These are phyloP conservation scores for Neurospora africana DNA, from an alignment of 495 filamentous ascomycete species.

Conservation along the genomic window DNA sequence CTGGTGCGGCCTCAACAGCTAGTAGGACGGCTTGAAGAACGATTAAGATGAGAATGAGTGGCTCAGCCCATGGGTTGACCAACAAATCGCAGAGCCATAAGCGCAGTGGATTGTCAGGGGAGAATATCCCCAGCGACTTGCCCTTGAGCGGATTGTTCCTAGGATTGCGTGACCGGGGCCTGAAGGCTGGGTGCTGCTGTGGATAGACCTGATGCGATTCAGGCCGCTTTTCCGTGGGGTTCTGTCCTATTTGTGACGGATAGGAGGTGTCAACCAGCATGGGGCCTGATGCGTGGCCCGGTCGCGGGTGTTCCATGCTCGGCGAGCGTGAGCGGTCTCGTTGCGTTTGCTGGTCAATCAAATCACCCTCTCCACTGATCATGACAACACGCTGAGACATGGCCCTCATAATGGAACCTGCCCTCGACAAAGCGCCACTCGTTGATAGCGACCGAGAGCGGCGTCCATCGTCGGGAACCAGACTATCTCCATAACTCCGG, in stretches of 20 bases:
- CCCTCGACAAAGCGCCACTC: constrained; percentile 57
- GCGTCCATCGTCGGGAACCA: constrained; percentile 33
- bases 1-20: constrained; percentile 65
- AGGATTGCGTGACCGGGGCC: constrained; percentile 28
- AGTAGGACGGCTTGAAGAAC: constrained; percentile 79
- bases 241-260: constrained; percentile 33
- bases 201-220: constrained; percentile 24
- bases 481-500: constrained; percentile 37
- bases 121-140: constrained; percentile 75
- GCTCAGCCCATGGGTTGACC: constrained; percentile 81
- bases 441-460: constrained; percentile 49
- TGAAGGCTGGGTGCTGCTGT: constrained; percentile 13
- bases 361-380: constrained; percentile 72
- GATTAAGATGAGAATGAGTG: constrained; percentile 77
- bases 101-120: constrained; percentile 64
- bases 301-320: constrained; percentile 27
- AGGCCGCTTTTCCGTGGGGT: constrained; percentile 36
- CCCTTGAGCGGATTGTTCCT: constrained; percentile 77
- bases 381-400: constrained; percentile 98
- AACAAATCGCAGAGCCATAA: constrained; percentile 72
- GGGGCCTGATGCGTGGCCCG: constrained; percentile 28
- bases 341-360: constrained; percentile 63
- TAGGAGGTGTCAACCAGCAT: constrained; percentile 45
- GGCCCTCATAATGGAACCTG: constrained; percentile 86
- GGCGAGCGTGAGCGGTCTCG: constrained; percentile 51